Evolutionary conservation across 2,329 filamentous ascomycete genomes (phyloP).

Genomic region (Phaeosphaeriaceae sp.): DNA sequence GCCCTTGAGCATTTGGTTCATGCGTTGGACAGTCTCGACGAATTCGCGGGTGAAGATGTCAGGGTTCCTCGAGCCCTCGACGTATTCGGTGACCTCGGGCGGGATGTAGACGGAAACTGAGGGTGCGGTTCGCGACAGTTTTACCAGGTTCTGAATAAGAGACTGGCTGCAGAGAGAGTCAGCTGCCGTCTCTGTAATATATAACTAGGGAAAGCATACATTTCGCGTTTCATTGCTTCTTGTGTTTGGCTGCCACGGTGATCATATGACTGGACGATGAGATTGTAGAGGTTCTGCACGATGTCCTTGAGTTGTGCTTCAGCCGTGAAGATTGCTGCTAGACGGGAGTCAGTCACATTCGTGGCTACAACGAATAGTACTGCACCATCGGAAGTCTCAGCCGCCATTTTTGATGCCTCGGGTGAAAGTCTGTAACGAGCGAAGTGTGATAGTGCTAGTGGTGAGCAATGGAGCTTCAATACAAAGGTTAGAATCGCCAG

Average conservation of each 20-base stretch:
- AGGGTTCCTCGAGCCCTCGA: slow-evolving; percentile 68
- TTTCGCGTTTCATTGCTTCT: slow-evolving; percentile 64
- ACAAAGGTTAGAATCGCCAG: neutral
- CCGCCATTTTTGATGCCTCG: slow-evolving; percentile 11
- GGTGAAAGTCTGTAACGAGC: neutral
- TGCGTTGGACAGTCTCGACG: slow-evolving; percentile 67
- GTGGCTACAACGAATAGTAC: neutral
- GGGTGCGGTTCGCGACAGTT: slow-evolving; percentile 59
- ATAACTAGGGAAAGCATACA: slow-evolving; percentile 49
- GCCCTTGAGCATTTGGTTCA: slow-evolving; percentile 68
- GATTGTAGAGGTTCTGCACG: slow-evolving; percentile 67
- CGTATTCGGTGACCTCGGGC: slow-evolving; percentile 68
- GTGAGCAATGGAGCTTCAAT: slow-evolving; percentile 1
- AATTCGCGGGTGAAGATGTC: slow-evolving; percentile 73
- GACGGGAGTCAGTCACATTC: slow-evolving; percentile 3
- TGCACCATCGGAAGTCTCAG: slow-evolving; percentile 13
- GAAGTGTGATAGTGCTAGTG: neutral
- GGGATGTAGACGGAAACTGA: slow-evolving; percentile 62
- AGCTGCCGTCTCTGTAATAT: neutral
- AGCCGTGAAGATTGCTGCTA: slow-evolving; percentile 27
- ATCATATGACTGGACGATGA: slow-evolving; percentile 65
- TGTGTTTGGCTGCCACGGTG: slow-evolving; percentile 65
- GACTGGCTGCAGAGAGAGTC: slow-evolving; percentile 48
- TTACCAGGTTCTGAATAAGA: slow-evolving; percentile 61
- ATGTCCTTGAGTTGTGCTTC: slow-evolving; percentile 65